A percentile compares a stretch with the other conserved stretches of the same genome.
These are phyloP conservation scores for Coelastrella sp. DNA, from an alignment of 139 green algal species.

Conservation along the genomic window DNA sequence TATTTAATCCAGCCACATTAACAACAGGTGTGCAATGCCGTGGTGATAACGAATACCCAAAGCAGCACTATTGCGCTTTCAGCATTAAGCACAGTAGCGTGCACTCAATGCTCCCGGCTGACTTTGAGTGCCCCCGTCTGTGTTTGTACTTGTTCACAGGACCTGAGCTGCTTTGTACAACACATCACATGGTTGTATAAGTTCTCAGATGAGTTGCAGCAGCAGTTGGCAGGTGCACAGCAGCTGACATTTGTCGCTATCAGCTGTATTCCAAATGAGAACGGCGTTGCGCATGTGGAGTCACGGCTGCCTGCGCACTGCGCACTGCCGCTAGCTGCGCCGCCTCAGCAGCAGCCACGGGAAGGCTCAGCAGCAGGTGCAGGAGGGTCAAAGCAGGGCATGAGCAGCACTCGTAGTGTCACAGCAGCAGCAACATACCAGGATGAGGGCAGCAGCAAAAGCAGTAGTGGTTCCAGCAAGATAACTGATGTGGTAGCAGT, in stretches of 20 bases:
- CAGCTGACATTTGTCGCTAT: background rate
- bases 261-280: background rate
- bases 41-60: background rate
- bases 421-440: background rate
- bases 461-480: background rate
- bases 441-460: background rate
- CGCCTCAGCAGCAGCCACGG: background rate
- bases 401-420: background rate
- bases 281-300: background rate
- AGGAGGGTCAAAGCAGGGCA: background rate
- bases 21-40: background rate
- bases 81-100: background rate
- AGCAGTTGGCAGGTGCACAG: background rate
- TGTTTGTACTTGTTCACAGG: background rate
- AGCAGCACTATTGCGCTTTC: background rate
- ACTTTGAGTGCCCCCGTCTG: background rate
- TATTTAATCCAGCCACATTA: background rate
- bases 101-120: background rate
- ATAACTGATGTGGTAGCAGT: background rate
- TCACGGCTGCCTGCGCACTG: background rate
- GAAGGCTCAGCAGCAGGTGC: background rate
- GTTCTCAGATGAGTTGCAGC: background rate
- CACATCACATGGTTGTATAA: background rate
- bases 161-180: background rate
- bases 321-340: background rate